These are phyloP conservation scores for Vitis hybrid DNA, from an alignment of 177 flowering plant genomes.

Conservation along the genomic window DNA sequence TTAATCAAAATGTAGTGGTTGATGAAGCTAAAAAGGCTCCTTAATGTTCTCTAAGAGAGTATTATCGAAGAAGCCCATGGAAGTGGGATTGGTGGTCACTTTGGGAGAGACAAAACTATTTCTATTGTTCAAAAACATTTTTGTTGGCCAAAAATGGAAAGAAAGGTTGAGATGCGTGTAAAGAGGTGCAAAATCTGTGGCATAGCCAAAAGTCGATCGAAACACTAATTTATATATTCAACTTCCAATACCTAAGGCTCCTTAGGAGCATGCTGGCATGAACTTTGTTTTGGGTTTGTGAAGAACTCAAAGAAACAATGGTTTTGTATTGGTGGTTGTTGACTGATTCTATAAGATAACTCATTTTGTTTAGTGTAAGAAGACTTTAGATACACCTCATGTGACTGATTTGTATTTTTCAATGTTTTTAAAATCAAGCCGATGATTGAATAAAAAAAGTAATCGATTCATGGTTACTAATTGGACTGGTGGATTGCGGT, in stretches of 20 bases:
- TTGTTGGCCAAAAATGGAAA: too few species aligned
- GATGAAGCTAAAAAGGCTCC: neutral
- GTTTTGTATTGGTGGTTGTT: slow-evolving; percentile 9
- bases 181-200: neutral
- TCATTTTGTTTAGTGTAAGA: slow-evolving; percentile 14
- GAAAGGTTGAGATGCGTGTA: neutral
- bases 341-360: slow-evolving; percentile 11
- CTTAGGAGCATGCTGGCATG: slow-evolving; percentile 3
- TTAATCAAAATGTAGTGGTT: neutral
- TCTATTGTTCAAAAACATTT: too few species aligned
- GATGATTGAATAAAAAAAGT: too few species aligned
- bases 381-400: slow-evolving; percentile 2
- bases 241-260: neutral
- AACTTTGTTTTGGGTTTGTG: slow-evolving; percentile 6
- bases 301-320: neutral
- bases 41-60: too few species aligned
- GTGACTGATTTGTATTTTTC: neutral
- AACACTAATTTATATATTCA: neutral
- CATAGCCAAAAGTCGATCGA: neutral
- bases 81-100: too few species aligned
- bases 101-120: too few species aligned
- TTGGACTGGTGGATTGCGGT: too few species aligned
- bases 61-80: too few species aligned
- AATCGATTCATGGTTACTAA: too few species aligned
- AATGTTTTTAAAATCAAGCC: too few species aligned